These are phyloP conservation scores for Chimonanthus praecox DNA, from an alignment of 164 flowering plant genomes.

Conservation along the genomic window DNA sequence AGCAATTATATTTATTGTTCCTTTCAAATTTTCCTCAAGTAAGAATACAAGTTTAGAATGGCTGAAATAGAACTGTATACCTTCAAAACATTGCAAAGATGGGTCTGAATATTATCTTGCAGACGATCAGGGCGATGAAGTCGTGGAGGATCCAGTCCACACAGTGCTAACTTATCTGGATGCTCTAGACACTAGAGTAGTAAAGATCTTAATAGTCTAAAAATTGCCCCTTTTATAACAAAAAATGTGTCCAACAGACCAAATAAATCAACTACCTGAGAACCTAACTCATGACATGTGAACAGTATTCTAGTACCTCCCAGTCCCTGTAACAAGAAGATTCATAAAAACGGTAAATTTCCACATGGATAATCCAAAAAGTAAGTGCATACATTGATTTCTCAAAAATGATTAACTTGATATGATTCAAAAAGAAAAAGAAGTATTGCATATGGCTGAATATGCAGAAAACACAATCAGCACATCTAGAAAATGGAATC, in stretches of 20 bases:
- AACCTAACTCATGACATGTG: constrained; percentile 53
- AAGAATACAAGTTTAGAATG: background rate
- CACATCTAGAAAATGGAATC: too few species aligned
- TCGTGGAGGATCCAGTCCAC: constrained; percentile 76
- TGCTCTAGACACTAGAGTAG: constrained; percentile 48
- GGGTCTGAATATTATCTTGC: constrained; percentile 53
- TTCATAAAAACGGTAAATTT: too few species aligned
- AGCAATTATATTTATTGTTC: background rate
- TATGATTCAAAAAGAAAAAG: too few species aligned
- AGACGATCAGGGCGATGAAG: constrained; percentile 73
- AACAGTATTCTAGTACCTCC: constrained; percentile 54
- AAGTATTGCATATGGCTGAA: too few species aligned
- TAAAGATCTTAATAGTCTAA: constrained; percentile 3
- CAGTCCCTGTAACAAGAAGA: constrained; percentile 40
- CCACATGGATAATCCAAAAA: too few species aligned
- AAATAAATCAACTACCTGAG: constrained; percentile 36
- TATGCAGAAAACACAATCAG: too few species aligned
- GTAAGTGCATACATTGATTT: too few species aligned
- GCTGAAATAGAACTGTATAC: constrained; percentile 22
- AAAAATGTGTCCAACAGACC: background rate
- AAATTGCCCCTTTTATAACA: too few species aligned
- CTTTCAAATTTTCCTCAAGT: background rate
- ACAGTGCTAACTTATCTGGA: constrained; percentile 67
- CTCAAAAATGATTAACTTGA: too few species aligned
- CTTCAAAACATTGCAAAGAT: constrained; percentile 71